Base-by-base conservation (phyloP, 164 flowering plant genomes). In the Magnolia sinica region DNA sequence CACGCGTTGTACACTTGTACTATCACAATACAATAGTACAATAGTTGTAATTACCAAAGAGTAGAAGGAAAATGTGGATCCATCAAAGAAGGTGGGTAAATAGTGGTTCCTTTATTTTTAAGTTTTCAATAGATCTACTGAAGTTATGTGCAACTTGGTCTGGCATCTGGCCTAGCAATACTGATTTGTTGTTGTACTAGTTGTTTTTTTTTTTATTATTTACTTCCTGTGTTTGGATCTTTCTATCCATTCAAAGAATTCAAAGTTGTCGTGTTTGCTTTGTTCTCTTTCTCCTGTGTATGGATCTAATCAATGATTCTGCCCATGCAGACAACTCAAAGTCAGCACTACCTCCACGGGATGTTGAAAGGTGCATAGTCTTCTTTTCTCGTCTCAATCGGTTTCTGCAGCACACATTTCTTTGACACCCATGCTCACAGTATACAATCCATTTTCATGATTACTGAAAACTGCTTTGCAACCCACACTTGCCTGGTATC, bases 311-410 rank as follows among this genome's bases (percentile, higher is more conserved):
- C 50, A 68, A 50, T 72, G 22, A 71, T 74, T 61, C 67, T 18
- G 29, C 22, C 20, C 2, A 22, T 87, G 85, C 91, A 96, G 99
- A 78, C 23, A 84, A 83, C 76, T 91, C 98, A 27, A 85, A 45
- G 82, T 96, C 99, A 31, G 95, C 86, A 49, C 79, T 85, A 59
- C 97, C 95, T 19, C 89, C 88, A 8, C 58, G 70, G 73, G 94
- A 86, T 84, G 90, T 85, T 72, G 99, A 96, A 85, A 92, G 99
- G 99, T 93, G 59, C 20, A 74, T 23, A 20, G 0, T 24, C 49
- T 73, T 72, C 61, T 8, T 13, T 59, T 22, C 76, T 70, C 58
- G 55, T 61, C 18, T 51, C 27, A 24, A 50, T n/a, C n/a, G 22
- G 65, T 70, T 64, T 6, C 49, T 61, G 8, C 72, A 27, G 45